These are phyloP conservation scores for Dipodascus albidus DNA, from an alignment of 805 yeast genomes.

Conservation along the genomic window DNA sequence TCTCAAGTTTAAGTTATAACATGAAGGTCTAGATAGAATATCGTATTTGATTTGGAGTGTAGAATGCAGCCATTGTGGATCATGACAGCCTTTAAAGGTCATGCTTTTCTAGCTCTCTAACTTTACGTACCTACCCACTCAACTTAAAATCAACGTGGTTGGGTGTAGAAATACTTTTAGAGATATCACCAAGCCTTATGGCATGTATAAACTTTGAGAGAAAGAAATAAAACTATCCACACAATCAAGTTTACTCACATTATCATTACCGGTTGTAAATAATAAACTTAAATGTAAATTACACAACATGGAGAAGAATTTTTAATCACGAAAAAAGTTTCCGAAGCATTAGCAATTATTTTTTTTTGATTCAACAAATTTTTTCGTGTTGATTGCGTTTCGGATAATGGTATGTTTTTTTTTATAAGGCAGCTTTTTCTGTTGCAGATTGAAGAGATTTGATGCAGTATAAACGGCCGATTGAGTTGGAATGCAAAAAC, in stretches of 20 bases:
- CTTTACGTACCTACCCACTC: not conserved
- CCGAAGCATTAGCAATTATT: not conserved
- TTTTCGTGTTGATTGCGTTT: no score
- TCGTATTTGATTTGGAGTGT: not conserved
- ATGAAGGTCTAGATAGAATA: no score
- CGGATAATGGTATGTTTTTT: no score
- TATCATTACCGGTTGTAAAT: not conserved
- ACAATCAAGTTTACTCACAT: not conserved
- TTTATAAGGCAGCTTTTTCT: no score
- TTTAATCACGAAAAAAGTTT: not conserved
- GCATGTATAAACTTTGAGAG: not conserved
- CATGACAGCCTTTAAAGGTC: not conserved
- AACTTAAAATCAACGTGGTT: not conserved
- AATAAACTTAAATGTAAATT: not conserved
- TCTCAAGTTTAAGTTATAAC: no score
- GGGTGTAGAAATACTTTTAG: not conserved
- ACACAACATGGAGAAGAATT: not conserved
- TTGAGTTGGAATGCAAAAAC: no score
- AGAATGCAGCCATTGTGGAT: not conserved
- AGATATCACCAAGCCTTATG: no score
- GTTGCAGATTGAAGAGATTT: no score
- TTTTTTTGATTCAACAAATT: no score
- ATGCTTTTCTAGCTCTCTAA: not conserved
- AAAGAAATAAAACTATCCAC: not conserved
- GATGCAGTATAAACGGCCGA: no score